phyloP scores from a whole-genome alignment of 129 eudicot genomes.

The Lonicera japonica region DNA sequence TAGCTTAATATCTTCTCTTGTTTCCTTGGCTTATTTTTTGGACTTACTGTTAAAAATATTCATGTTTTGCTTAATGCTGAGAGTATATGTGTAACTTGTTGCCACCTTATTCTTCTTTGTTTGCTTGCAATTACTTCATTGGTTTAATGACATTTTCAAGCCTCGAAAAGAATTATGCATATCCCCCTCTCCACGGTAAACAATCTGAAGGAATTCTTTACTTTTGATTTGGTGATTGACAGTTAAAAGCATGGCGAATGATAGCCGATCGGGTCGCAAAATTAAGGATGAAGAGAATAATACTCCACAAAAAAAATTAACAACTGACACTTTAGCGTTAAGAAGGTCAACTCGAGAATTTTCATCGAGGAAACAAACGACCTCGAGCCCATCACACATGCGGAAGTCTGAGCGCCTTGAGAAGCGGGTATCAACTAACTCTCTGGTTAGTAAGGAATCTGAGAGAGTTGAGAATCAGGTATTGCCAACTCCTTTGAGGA shows the following conservation, averaged over 20 bases:
- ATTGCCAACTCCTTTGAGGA: constrained; percentile 42
- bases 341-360: constrained; percentile 45
- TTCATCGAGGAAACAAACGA: constrained; percentile 29
- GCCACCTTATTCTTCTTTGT: not conserved
- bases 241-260: constrained; percentile 39
- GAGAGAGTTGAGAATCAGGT: constrained; percentile 30
- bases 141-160: not conserved
- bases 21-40: too few relatives aligned
- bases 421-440: constrained; percentile 23
- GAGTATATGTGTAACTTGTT: not conserved
- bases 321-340: constrained; percentile 24
- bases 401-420: constrained; percentile 59
- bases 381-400: constrained; percentile 27
- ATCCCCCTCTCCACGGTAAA: not conserved
- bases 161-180: not conserved
- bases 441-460: constrained; percentile 33
- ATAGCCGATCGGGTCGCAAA: constrained; percentile 29
- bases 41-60: not conserved
- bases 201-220: not conserved
- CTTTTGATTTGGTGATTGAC: constrained; percentile 2
- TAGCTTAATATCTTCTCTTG: too few relatives aligned
- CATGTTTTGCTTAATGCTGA: constrained; percentile 3
- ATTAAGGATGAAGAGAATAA: constrained; percentile 28
- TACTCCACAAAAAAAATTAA: constrained; percentile 28
- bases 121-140: too few relatives aligned